These are phyloP conservation scores for Coleophoma eucalyptorum DNA, from an alignment of 2,329 filamentous ascomycete genomes.

Conservation along the genomic window DNA sequence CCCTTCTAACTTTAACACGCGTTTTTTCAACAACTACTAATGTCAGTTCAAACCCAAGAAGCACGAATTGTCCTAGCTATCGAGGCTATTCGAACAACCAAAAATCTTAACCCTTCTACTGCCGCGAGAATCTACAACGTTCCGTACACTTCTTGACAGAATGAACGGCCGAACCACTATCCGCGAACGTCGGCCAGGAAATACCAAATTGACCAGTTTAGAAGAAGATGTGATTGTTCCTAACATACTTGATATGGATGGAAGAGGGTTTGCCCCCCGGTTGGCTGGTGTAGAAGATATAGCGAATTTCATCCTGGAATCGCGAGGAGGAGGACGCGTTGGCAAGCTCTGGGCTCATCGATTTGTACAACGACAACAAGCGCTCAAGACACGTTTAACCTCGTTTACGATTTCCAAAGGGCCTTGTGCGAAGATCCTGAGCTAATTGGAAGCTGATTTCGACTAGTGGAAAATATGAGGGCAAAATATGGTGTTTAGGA, in stretches of 20 bases:
- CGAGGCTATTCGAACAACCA: slow-evolving; percentile 11
- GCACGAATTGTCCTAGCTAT: slow-evolving; percentile 15
- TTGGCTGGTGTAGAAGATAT: too few species aligned
- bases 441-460: slow-evolving; percentile 12
- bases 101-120: too few species aligned
- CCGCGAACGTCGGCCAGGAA: slow-evolving; percentile 3
- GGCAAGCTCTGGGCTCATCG: not conserved
- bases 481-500: slow-evolving; percentile 14
- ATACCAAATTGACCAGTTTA: slow-evolving; percentile 6
- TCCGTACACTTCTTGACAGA: slow-evolving; percentile 7
- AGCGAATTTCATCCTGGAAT: too few species aligned
- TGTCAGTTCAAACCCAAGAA: slow-evolving; percentile 10
- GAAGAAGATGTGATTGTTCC: slow-evolving; percentile 14
- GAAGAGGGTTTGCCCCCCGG: too few species aligned
- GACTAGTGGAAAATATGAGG: slow-evolving; percentile 10
- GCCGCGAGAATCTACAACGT: slow-evolving; percentile 12
- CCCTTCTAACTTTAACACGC: slow-evolving; percentile 5
- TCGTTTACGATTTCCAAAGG: too few species aligned
- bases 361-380: not conserved
- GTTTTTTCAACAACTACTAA: slow-evolving; percentile 7
- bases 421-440: slow-evolving; percentile 16
- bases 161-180: slow-evolving; percentile 6
- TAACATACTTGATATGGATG: slow-evolving; percentile 14
- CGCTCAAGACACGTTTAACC: slow-evolving; percentile 11
- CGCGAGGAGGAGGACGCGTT: not conserved